Evolutionary conservation across 495 filamentous ascomycete genomes (phyloP), one percentile per base, ranked within the genome.

Genomic region (Tuber melanosporum): DNA sequence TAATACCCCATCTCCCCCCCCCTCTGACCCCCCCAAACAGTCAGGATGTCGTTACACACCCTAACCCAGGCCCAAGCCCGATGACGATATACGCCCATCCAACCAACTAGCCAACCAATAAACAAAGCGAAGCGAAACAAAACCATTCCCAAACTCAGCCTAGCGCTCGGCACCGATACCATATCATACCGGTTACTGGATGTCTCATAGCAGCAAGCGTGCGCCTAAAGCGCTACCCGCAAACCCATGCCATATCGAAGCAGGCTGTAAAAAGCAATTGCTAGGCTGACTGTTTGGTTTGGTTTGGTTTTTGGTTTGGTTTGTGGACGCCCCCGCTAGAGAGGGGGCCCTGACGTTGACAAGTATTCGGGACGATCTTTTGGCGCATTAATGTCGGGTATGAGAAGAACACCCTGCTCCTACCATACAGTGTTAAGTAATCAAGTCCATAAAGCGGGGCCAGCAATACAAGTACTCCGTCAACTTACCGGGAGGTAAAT

Each of bases 211-310:
- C 32, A 32, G n/a, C 15, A 66, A 36, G 3, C 57, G 57, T 66
- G 57, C 57, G 57, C 57, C 57, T 66, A 66, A 36, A 36, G 57
- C 57, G 57, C 57, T 66, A 66, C 57, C 57, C 57, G 57, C 57
- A 19, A 66, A 17, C 57, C 26, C 14, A 66, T 32, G 14, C 5
- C 15, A 66, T 17, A 66, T 17, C 26, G 57, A 36, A 36, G 32
- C 52, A 62, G 32, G 10, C 0, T 26, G 10, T 62, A 62, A 62
- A 62, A 62, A 62, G 52, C 52, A 32, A 62, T 32, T 32, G 26
- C 9, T 2, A 47, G 52, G 52, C 52, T n/a, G 22, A 57, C 20
- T 22, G 22, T 57, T 57, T n/a, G 49, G 49, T n/a, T 20, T 46
- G 45, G 45, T 49, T 62, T 62, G 52, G 52, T 62, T 32, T n/a